phyloP scores from a whole-genome alignment of 352 stramenopile species.

The Phytophthora lateralis region DNA sequence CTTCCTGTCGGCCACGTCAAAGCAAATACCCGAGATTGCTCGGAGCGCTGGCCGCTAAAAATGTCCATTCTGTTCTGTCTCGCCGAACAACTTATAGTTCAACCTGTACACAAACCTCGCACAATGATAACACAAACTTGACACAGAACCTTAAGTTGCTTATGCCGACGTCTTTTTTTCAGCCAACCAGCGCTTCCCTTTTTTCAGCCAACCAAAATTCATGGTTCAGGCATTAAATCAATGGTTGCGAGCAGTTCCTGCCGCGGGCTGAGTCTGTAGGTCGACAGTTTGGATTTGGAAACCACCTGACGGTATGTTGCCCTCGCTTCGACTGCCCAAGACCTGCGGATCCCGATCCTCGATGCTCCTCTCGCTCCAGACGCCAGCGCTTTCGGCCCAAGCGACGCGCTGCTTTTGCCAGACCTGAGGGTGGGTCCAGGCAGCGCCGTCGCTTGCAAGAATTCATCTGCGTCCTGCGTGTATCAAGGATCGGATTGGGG shows the following conservation, averaged over 20 bases:
- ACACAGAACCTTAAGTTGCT: not conserved
- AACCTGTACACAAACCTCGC: not conserved
- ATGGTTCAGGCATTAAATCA: slow-evolving; percentile 10
- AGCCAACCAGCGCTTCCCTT: not conserved
- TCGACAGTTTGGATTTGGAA: slow-evolving; percentile 86
- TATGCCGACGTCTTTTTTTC: not conserved
- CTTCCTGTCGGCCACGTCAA: not conserved
- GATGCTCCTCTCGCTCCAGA: slow-evolving; percentile 35
- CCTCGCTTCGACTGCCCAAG: slow-evolving; percentile 3
- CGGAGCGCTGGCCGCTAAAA: not conserved
- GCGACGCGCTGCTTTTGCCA: slow-evolving; percentile 23
- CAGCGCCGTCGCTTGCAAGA: slow-evolving; percentile 44
- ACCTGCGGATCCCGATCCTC: slow-evolving; percentile 43
- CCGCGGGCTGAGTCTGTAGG: not conserved
- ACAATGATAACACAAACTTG: not conserved
- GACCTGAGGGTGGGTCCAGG: slow-evolving; percentile 10
- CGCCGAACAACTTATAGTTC: not conserved
- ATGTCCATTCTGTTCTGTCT: not conserved
- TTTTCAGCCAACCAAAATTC: slow-evolving; percentile 10
- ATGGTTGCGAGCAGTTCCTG: slow-evolving; percentile 23
- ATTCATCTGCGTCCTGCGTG: slow-evolving; percentile 54
- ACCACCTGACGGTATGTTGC: slow-evolving; percentile 78
- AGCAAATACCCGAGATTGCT: not conserved
- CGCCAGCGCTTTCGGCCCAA: slow-evolving; percentile 27
- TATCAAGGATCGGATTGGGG: slow-evolving; percentile 89